Conservation (phyloP, 495 filamentous ascomycete species). For the Daldinia bambusicola region DNA sequence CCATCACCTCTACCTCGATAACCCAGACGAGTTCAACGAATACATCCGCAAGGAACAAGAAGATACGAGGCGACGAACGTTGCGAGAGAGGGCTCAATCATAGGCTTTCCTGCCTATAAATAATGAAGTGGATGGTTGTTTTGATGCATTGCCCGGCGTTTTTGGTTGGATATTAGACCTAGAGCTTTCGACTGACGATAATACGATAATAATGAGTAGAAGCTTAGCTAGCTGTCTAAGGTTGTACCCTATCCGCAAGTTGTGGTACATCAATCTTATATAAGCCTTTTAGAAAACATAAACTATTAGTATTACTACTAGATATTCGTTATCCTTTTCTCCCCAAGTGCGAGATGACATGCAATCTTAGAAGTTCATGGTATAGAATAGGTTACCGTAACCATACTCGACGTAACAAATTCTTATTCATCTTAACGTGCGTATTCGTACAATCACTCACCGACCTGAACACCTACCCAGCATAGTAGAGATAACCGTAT, state of each 20-base stretch:
- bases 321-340: neutral
- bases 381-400: neutral
- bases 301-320: neutral
- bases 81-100: slow-evolving; percentile 19
- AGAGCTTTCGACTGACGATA: slow-evolving; percentile 12
- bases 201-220: slow-evolving; percentile 19
- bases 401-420: too few relatives aligned
- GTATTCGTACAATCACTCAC: too few relatives aligned
- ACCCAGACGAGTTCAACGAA: slow-evolving; percentile 87
- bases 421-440: too few relatives aligned
- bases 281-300: too few relatives aligned
- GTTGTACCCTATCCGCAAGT: slow-evolving; percentile 12
- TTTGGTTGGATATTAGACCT: slow-evolving; percentile 25
- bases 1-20: slow-evolving; percentile 94
- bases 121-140: slow-evolving; percentile 12
- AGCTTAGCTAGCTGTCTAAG: neutral
- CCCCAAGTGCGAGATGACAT: neutral
- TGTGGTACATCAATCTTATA: neutral
- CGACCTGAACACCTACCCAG: too few relatives aligned
- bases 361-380: neutral
- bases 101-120: neutral
- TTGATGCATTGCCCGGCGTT: slow-evolving; percentile 38
- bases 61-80: slow-evolving; percentile 59
- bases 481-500: too few relatives aligned
- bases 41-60: slow-evolving; percentile 80